Evolutionary conservation across 1,139 yeast species (phyloP).

Genomic region (Yamadazyma sp.): DNA sequence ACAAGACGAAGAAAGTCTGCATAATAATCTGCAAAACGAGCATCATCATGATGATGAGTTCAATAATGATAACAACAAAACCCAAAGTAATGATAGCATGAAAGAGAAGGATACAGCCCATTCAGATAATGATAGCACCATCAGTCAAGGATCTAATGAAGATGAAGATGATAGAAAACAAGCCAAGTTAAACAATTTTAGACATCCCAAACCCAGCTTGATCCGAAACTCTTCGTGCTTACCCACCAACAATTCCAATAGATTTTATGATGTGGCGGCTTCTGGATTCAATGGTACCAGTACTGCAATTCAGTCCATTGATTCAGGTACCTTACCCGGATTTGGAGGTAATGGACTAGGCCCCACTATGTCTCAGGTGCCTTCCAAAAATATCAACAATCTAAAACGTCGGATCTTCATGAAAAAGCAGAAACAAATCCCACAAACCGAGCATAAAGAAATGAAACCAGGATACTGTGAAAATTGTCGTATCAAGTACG

Average conservation of each 20-base stretch:
- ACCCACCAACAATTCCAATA: slow-evolving; percentile 33
- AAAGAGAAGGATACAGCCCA: neutral
- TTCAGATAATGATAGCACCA: slow-evolving; percentile 16
- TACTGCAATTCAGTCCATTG: slow-evolving; percentile 42
- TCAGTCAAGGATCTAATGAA: slow-evolving; percentile 15
- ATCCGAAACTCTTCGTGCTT: slow-evolving; percentile 32
- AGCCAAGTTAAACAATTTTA: slow-evolving; percentile 14
- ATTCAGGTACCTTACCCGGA: slow-evolving; percentile 28
- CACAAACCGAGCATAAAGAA: slow-evolving; percentile 40
- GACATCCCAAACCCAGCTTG: slow-evolving; percentile 25
- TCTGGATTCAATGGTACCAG: slow-evolving; percentile 77
- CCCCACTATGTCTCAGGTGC: slow-evolving; percentile 64
- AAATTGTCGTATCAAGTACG: slow-evolving; percentile 86
- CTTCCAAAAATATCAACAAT: slow-evolving; percentile 63
- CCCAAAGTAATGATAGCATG: slow-evolving; percentile 3
- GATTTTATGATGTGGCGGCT: slow-evolving; percentile 69
- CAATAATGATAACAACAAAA: neutral
- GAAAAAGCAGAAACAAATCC: slow-evolving; percentile 43
- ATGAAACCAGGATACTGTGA: slow-evolving; percentile 79
- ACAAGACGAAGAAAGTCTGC: slow-evolving; percentile 1
- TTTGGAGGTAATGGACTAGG: slow-evolving; percentile 66
- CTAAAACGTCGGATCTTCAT: slow-evolving; percentile 53
- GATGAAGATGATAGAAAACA: slow-evolving; percentile 14
- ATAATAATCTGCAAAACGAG: neutral
- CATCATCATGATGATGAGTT: neutral